A percentile compares a stretch with the other conserved stretches of the same genome.
phyloP scores from a whole-genome alignment of 169 alveolate genomes.

The Plasmodium gaboni region DNA sequence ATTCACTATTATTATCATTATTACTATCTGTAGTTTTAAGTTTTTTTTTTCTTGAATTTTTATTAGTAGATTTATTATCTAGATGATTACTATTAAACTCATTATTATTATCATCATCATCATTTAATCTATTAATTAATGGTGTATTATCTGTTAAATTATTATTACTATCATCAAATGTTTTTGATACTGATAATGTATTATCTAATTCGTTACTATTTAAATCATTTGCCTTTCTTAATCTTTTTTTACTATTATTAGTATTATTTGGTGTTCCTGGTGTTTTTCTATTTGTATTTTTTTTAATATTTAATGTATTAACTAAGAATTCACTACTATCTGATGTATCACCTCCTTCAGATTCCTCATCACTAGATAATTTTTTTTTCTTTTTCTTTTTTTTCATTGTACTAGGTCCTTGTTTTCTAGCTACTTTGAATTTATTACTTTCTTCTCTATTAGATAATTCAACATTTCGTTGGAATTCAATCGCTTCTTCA shows the following conservation, averaged over 20 bases:
- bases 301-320: slow-evolving; percentile 37
- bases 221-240: slow-evolving; percentile 12
- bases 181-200: slow-evolving; percentile 17
- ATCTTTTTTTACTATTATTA: slow-evolving; percentile 39
- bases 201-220: slow-evolving; percentile 22
- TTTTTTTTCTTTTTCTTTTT: slow-evolving; percentile 63
- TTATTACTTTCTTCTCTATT: slow-evolving; percentile 72
- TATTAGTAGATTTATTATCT: slow-evolving; percentile 1
- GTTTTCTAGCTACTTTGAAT: slow-evolving; percentile 66
- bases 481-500: slow-evolving; percentile 78
- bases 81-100: background rate
- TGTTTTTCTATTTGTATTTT: slow-evolving; percentile 9
- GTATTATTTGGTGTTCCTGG: background rate
- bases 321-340: slow-evolving; percentile 73
- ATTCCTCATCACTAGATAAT: slow-evolving; percentile 49
- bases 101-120: background rate
- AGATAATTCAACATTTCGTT: slow-evolving; percentile 71
- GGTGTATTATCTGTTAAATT: slow-evolving; percentile 15
- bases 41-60: slow-evolving; percentile 4
- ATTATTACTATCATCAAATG: slow-evolving; percentile 1
- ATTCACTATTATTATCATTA: slow-evolving; percentile 1
- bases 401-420: slow-evolving; percentile 14
- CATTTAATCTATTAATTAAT: slow-evolving; percentile 1
- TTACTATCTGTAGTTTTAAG: background rate
- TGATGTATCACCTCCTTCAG: slow-evolving; percentile 70